Evolutionary conservation across 108 stramenopile species (phyloP).

Genomic region (Aurantiochytrium sp.): DNA sequence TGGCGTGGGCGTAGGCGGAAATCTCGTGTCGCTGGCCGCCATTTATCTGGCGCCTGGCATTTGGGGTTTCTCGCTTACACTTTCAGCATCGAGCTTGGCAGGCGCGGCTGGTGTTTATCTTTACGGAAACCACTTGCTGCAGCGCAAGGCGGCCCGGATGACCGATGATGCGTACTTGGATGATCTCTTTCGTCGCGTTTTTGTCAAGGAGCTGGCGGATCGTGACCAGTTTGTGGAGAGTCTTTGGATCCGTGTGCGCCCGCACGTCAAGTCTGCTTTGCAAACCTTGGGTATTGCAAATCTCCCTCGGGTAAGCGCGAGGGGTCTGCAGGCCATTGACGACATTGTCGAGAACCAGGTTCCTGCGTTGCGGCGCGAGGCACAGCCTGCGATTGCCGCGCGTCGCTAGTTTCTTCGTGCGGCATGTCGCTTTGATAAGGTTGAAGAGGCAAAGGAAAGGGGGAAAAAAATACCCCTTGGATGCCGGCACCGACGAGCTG

Average conservation of each 20-base stretch:
- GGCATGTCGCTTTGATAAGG: no score
- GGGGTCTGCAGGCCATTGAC: background rate
- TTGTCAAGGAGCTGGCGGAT: background rate
- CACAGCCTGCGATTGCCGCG: background rate
- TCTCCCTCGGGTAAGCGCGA: background rate
- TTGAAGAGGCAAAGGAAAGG: no score
- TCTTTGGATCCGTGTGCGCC: conserved; percentile 24
- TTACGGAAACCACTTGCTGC: background rate
- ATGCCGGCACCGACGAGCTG: no score
- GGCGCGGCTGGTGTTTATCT: conserved; percentile 6
- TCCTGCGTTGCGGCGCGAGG: conserved; percentile 25
- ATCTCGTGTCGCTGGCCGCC: background rate
- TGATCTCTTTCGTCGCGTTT: background rate
- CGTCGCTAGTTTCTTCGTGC: no score
- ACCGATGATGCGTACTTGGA: background rate
- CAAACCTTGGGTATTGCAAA: background rate
- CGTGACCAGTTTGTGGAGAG: conserved; percentile 21
- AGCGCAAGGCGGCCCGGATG: background rate
- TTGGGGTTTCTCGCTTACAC: background rate
- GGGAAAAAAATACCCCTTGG: no score
- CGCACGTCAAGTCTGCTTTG: background rate
- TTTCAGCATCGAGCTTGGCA: background rate
- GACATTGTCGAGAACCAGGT: background rate
- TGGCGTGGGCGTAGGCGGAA: background rate
- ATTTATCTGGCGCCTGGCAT: background rate